Evolutionary conservation across 441 rosid genomes (phyloP).

Genomic region (Jatropha podagrica): DNA sequence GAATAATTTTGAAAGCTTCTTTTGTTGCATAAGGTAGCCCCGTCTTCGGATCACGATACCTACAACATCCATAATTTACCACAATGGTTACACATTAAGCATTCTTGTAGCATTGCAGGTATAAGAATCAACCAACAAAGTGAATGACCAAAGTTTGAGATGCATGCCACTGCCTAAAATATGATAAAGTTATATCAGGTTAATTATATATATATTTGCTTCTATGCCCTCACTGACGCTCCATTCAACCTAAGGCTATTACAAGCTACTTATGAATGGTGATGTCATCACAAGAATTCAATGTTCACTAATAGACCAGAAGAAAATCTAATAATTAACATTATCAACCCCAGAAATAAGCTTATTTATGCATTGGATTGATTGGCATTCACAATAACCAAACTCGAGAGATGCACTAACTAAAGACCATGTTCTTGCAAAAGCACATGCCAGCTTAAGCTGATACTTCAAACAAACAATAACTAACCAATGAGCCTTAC

Average conservation of each 20-base stretch:
- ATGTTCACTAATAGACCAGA: not conserved
- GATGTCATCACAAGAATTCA: not conserved
- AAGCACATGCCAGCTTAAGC: not conserved
- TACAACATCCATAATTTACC: constrained; percentile 31
- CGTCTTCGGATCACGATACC: constrained; percentile 94
- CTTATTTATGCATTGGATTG: not conserved
- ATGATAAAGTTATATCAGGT: not conserved
- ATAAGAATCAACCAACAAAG: not conserved
- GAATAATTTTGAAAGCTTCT: constrained; percentile 85
- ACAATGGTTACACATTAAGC: not conserved
- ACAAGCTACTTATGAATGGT: constrained; percentile 1
- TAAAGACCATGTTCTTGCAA: not conserved
- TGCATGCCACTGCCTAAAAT: not conserved
- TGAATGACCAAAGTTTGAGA: not conserved
- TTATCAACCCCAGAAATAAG: not conserved
- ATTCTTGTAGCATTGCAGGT: not conserved
- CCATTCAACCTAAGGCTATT: not conserved
- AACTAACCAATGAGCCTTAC: constrained; percentile 46
- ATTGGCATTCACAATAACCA: not conserved
- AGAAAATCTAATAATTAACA: not conserved
- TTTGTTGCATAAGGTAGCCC: constrained; percentile 85
- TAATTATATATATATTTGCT: not conserved
- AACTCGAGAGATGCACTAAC: not conserved
- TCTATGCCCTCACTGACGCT: not conserved
- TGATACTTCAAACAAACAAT: constrained; percentile 18